Evolutionary conservation across 371 early-diverging fungal genomes (phyloP).

Genomic region (Agmasoma carcini): DNA sequence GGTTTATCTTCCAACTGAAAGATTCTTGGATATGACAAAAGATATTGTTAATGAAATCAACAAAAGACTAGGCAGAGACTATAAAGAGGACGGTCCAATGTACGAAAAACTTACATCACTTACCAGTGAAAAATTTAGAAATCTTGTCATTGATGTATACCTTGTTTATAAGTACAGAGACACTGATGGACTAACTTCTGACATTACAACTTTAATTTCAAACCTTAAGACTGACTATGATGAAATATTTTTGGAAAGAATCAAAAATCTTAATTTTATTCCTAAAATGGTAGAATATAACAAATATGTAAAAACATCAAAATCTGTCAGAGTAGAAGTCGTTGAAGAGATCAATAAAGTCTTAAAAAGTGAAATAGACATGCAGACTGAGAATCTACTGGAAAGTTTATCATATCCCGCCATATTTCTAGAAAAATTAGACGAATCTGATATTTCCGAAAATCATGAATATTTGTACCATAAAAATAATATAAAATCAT

Average conservation of each 20-base stretch:
- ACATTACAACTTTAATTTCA: not conserved
- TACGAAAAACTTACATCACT: slow-evolving; percentile 38
- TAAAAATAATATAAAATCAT: not conserved
- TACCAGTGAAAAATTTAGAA: slow-evolving; percentile 43
- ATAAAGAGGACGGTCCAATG: slow-evolving; percentile 26
- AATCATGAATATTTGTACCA: not conserved
- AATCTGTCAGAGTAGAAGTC: not conserved
- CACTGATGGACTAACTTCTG: not conserved
- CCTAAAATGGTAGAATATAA: slow-evolving; percentile 1
- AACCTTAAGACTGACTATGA: not conserved
- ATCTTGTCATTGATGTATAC: slow-evolving; percentile 47
- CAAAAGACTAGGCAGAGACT: slow-evolving; percentile 22
- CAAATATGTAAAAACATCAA: not conserved
- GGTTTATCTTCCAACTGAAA: slow-evolving; percentile 33
- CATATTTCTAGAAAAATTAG: not conserved
- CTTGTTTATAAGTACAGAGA: slow-evolving; percentile 43
- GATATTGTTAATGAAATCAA: slow-evolving; percentile 52
- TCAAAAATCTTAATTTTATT: not conserved
- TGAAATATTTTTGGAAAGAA: not conserved
- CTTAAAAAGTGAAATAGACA: not conserved
- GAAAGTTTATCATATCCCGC: slow-evolving; percentile 2
- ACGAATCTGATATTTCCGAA: not conserved
- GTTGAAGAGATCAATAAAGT: not conserved
- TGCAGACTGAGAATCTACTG: not conserved
- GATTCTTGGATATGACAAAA: slow-evolving; percentile 47